Percentiles rank a stretch among this genome's conserved stretches.
Evolutionary conservation across 169 alveolate genomes (phyloP).

Genomic region (Eimeria necatrix): DNA sequence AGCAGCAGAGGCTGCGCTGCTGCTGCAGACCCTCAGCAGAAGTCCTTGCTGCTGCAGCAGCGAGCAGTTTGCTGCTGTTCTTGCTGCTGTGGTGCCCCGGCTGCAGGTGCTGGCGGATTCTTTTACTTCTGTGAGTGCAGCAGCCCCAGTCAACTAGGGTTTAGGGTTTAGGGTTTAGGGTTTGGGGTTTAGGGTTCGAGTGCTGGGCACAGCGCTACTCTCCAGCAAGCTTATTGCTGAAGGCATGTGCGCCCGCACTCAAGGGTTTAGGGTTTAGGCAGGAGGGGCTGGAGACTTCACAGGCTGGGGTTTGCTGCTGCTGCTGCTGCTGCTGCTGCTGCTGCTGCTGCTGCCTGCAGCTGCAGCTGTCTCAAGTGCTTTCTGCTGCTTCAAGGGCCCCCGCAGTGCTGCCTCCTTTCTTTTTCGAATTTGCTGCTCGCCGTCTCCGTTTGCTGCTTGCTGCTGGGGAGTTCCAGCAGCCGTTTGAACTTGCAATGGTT

Average conservation of each 20-base stretch:
- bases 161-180: neutral
- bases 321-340: too few species aligned
- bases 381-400: neutral
- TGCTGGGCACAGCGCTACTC: neutral
- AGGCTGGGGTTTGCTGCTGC: neutral
- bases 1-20: too few species aligned
- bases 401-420: neutral
- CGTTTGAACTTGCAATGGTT: slow-evolving; percentile 29
- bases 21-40: too few species aligned
- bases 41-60: too few species aligned
- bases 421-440: neutral
- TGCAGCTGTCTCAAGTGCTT: slow-evolving; percentile 60
- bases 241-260: too few species aligned
- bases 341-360: neutral
- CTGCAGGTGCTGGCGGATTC: too few species aligned
- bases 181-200: slow-evolving; percentile 22
- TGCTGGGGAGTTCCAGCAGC: slow-evolving; percentile 34
- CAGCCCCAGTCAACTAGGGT: too few species aligned
- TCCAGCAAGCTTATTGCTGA: too few species aligned
- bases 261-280: neutral
- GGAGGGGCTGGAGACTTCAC: neutral
- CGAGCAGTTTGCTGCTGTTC: too few species aligned
- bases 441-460: neutral
- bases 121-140: too few species aligned
- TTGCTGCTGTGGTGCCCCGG: too few species aligned